Evolutionary conservation across 2,329 filamentous ascomycete species (phyloP), one percentile per base, ranked within the genome.

Genomic region (Aureobasidium uvarum): DNA sequence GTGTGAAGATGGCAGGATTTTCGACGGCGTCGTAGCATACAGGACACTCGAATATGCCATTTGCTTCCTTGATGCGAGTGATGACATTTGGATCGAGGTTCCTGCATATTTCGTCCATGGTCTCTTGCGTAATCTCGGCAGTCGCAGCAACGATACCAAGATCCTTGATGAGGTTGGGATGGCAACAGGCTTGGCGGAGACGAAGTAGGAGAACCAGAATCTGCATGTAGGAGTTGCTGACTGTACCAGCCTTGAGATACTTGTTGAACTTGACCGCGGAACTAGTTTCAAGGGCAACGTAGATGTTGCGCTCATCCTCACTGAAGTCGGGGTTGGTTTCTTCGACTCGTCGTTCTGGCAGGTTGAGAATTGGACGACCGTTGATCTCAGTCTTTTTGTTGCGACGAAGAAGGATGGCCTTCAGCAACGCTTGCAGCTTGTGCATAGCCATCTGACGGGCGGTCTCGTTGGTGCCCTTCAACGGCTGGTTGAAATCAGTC

Each of bases 381-480:
- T 96, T 88, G 64, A 96, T 88, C 68, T 84, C 79, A 0, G 91
- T 92, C 39, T 85, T 83, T 77, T 96, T 96, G 65, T 88, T 93
- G 23, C 93, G 88, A 33, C 92, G 89, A 58, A 96, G 82, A 78
- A 96, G 88, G 55, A 93, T 86, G 1, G 90, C 89, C 71, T 91
- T 92, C 43, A 96, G 83, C 5, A 96, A 77, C 6, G 86, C 86
- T 66, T 91, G 91, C 5, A 96, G 78, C 70, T 87, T 85, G 60
- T 78, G 78, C 87, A 96, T 91, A 2, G 88, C 87, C 46, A n/a
- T 67, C 56, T 68, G 65, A 16, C 69, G 70, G 25, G 55, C 36
- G 0, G 69, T 65, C 2, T 78, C 74, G 45, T 74, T 71, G 6
- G 68, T 70, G 2, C 71, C 72, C 67, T 84, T 85, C 10, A 87